Evolutionary conservation across 169 alveolate species (phyloP).

Genomic region (Plasmodium coatneyi): DNA sequence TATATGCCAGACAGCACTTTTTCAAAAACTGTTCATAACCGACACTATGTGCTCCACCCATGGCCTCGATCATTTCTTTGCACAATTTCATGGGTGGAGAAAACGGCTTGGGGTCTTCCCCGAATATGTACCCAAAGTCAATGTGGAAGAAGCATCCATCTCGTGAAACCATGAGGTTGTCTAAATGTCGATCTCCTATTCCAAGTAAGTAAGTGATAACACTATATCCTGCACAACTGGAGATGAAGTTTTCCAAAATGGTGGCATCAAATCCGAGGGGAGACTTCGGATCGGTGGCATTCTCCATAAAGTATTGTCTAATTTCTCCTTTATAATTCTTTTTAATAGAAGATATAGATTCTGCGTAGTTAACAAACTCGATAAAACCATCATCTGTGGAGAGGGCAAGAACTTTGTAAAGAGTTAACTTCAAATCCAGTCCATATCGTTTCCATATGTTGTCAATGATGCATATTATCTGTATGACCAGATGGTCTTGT

Average conservation of each 20-base stretch:
- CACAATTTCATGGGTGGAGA: slow-evolving; percentile 81
- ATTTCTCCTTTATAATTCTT: slow-evolving; percentile 76
- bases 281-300: neutral
- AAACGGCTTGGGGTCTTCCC: slow-evolving; percentile 88
- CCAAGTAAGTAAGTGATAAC: slow-evolving; percentile 97
- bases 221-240: slow-evolving; percentile 98
- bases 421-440: slow-evolving; percentile 89
- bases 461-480: slow-evolving; percentile 90
- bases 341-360: slow-evolving; percentile 45
- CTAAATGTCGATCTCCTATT: slow-evolving; percentile 99
- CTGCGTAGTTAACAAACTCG: slow-evolving; percentile 80
- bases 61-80: slow-evolving; percentile 78
- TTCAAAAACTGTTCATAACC: slow-evolving; percentile 86
- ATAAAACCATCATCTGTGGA: slow-evolving; percentile 89
- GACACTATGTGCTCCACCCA: slow-evolving; percentile 94
- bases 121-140: slow-evolving; percentile 98
- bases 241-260: slow-evolving; percentile 90
- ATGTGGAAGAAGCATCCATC: slow-evolving; percentile 96
- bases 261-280: slow-evolving; percentile 76
- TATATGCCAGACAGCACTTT: slow-evolving; percentile 87
- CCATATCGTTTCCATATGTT: slow-evolving; percentile 91
- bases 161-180: slow-evolving; percentile 94
- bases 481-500: slow-evolving; percentile 94
- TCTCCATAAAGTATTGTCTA: slow-evolving; percentile 71
- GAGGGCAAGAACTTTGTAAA: slow-evolving; percentile 88